Conservation (phyloP, 768 basidiomycete species). For the Kwoniella botswanensis region DNA sequence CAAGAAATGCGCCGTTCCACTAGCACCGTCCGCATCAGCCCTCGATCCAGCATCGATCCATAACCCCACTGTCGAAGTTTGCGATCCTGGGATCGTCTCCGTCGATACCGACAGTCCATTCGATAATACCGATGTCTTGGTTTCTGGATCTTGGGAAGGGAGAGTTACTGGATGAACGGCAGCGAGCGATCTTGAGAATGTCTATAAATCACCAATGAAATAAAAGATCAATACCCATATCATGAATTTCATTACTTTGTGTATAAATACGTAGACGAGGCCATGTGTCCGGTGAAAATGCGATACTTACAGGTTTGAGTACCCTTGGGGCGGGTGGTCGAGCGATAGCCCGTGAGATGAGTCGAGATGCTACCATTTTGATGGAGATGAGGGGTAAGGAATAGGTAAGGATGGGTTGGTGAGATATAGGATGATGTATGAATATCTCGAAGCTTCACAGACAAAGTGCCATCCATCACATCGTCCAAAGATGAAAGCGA, state of each 20-base stretch:
- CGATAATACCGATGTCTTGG: constrained; percentile 86
- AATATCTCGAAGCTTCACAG: too few species aligned
- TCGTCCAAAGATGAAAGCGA: background rate
- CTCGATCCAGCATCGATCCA: constrained; percentile 99
- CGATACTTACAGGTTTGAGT: constrained; percentile 33
- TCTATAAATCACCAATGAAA: constrained; percentile 7
- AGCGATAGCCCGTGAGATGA: constrained; percentile 38
- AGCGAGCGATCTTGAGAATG: constrained; percentile 58
- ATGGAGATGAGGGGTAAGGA: constrained; percentile 1
- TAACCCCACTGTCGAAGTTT: constrained; percentile 97
- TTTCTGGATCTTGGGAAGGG: constrained; percentile 66
- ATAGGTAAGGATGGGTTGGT: constrained; percentile 1
- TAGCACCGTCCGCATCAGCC: constrained; percentile 92
- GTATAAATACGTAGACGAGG: background rate
- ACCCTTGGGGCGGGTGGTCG: constrained; percentile 34
- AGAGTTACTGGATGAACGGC: constrained; percentile 52
- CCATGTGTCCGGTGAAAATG: background rate
- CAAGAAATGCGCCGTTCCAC: constrained; percentile 96
- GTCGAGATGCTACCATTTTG: constrained; percentile 40
- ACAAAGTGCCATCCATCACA: background rate
- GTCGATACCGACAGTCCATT: constrained; percentile 97
- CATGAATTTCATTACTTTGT: background rate
- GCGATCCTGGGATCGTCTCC: constrained; percentile 83
- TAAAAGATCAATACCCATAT: too few species aligned
- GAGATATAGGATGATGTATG: constrained; percentile 4